phyloP scores from a whole-genome alignment of 192 early-diverging fungal genomes.

The Rhizophlyctis rosea region DNA sequence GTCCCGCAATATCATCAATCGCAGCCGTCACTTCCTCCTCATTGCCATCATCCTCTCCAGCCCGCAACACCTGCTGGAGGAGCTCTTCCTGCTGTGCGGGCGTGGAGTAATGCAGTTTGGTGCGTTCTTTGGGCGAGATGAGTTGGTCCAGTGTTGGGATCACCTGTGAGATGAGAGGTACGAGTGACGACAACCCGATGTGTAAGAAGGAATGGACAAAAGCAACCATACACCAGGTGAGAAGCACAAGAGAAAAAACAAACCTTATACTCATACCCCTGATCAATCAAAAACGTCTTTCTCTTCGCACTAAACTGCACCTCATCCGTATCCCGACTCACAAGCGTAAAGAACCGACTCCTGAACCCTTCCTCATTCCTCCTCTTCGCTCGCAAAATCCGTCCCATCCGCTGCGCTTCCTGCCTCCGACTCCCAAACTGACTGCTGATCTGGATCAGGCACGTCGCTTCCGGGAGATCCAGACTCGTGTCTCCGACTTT shows the following conservation, averaged over 20 bases:
- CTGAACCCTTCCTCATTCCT: constrained; percentile 98
- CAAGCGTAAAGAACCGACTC: constrained; percentile 96
- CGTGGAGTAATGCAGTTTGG: constrained; percentile 7
- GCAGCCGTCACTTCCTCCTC: too few species aligned
- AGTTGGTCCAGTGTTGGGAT: constrained; percentile 27
- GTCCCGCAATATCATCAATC: not conserved
- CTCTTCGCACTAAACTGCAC: constrained; percentile 96
- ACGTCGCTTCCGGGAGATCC: constrained; percentile 98
- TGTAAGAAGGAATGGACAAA: not conserved
- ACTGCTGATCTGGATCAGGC: constrained; percentile 95
- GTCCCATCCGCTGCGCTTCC: constrained; percentile 94
- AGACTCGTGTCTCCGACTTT: constrained; percentile 98
- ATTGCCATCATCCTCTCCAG: constrained; percentile 6
- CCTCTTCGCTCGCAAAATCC: constrained; percentile 94
- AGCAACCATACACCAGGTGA: not conserved
- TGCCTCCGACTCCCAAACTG: constrained; percentile 97
- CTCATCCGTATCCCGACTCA: constrained; percentile 95
- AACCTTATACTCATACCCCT: constrained; percentile 84
- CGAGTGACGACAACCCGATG: not conserved
- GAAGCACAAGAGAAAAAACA: not conserved
- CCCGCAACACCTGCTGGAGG: not conserved
- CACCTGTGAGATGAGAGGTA: constrained; percentile 17
- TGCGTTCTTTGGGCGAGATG: constrained; percentile 12
- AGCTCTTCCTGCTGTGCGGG: constrained; percentile 16
- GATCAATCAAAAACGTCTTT: constrained; percentile 96